Base-by-base conservation (phyloP, 164 flowering plant genomes). In the Annona cherimola region DNA sequence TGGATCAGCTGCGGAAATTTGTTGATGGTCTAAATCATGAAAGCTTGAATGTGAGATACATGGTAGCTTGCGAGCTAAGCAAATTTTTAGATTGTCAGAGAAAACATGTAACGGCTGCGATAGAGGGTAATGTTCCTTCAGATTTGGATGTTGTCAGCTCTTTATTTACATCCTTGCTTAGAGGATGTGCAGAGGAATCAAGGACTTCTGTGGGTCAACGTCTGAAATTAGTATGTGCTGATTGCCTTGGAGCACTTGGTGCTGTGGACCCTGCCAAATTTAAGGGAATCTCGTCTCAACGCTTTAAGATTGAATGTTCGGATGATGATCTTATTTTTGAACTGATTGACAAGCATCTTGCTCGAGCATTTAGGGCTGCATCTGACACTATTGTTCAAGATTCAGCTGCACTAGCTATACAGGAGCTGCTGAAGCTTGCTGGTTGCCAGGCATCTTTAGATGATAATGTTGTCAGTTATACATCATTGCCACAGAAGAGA, bases 261-360 rank as follows among this genome's bases (percentile, higher is more conserved):
- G 97, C 99, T 18, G 91, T 96, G 76, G 99, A 96, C 76, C 99
- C 99, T 74, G 96, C 99, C 55, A 96, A 92, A 83, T 84, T 96
- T 55, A 88, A 84, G 80, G 86, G 80, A 41, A 57, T 78, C 75
- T 78, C 91, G 43, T 90, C 86, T 72, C 84, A 84, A 71, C 90
- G 98, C 63, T 91, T 96, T 79, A 91, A 91, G 78, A 96, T 96
- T 80, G 90, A 93, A 74, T 96, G 99, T 78, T 96, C 99, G 14
- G 99, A 96, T 79, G 98, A 96, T 84, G 99, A 96, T 79, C 92
- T 96, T 70, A 96, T 96, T 19, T 96, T 92, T 82, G 99, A 92
- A 79, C 76, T 96, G 81, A 96, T 96, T 67, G 89, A 93, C 84
- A 92, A 93, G 73, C 99, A 96, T 86, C 87, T 96, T 16, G 95